Base-by-base conservation (phyloP, 768 basidiomycete genomes). In the Suillus bovinus region DNA sequence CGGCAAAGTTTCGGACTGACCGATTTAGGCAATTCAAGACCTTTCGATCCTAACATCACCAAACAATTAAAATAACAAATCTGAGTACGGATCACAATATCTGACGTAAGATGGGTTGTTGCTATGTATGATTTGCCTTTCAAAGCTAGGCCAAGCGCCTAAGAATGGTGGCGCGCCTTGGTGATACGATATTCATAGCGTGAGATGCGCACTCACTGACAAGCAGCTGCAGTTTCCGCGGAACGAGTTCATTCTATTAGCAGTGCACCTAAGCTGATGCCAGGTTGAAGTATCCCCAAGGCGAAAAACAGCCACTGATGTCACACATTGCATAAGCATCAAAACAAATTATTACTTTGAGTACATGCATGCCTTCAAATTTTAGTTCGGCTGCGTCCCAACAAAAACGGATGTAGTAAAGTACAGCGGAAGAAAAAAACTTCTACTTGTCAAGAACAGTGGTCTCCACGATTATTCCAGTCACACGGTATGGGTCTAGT, bases 401-500 rank as follows among this genome's bases (percentile, higher is more conserved):
- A 61, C 38, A 61, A 61, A 33, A 63, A 36, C 33, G 44, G 36
- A 62, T 61, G 61, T 31, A 17, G 22, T 62, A 39, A 63, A 49
- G 27, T 66, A 71, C 57, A 71, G 41, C 14, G 22, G 13, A 2
- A 66, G 6, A 66, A 44, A 17, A 55, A 49, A 61, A 55, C 27
- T 46, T 47, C 59, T 81, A 89, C 74, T 83, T 81, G 74, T 86
- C 82, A 68, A 91, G 81, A 71, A 87, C 66, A 61, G 93, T 94
- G 61, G 95, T 96, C 82, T 96, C 93, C 61, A 93, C 88, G 64
- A 94, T 87, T 75, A 92, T 93, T 69, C 83, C 76, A 31, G 94
- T 96, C 64, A 99, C 96, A 63, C 92, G 91, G 78, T 99, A 99
- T 34, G 97, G 94, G 77, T 99, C 93, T 94, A 20, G 24, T 56